A percentile compares a stretch with the other conserved stretches of the same genome.
Evolutionary conservation across 345 rosid species (phyloP).

Genomic region (Moringa oleifera): DNA sequence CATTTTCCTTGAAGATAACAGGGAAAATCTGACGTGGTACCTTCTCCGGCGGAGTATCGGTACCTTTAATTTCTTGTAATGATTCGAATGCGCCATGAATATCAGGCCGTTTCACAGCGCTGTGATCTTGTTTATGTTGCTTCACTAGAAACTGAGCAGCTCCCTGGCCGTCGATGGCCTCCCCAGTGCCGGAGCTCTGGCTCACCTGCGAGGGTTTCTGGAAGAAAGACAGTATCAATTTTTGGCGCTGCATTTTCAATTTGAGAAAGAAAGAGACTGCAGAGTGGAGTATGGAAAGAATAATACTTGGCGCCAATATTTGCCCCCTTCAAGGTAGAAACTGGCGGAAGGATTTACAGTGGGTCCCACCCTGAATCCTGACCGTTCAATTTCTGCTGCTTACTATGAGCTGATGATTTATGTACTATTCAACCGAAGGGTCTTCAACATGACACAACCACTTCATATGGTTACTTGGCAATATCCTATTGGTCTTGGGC

Average conservation of each 20-base stretch:
- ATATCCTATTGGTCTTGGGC: no score
- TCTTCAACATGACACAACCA: neutral
- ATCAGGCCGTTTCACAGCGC: slow-evolving; percentile 11
- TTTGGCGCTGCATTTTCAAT: slow-evolving; percentile 74
- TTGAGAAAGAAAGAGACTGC: slow-evolving; percentile 1
- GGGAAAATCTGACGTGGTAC: slow-evolving; percentile 68
- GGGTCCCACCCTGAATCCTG: neutral
- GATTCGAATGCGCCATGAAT: slow-evolving; percentile 20
- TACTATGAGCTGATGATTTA: slow-evolving; percentile 4
- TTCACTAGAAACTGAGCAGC: slow-evolving; percentile 18
- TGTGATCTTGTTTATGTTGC: slow-evolving; percentile 16
- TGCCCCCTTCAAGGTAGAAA: slow-evolving; percentile 9
- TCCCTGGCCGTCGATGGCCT: slow-evolving; percentile 11
- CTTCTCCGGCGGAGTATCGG: slow-evolving; percentile 93
- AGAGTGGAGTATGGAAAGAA: slow-evolving; percentile 6
- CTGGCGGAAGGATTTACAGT: slow-evolving; percentile 2
- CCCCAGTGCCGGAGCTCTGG: slow-evolving; percentile 24
- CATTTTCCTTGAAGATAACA: slow-evolving; percentile 22
- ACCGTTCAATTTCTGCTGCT: slow-evolving; percentile 1
- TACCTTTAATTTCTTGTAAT: slow-evolving; percentile 49
- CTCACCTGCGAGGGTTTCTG: slow-evolving; percentile 48
- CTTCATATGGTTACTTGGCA: neutral
- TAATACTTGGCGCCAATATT: slow-evolving; percentile 43
- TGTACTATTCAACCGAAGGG: neutral
- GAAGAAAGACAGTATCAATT: slow-evolving; percentile 67